A percentile compares a stretch with the other conserved stretches of the same genome.
Conservation (phyloP, 257 asterid species). For the Paraleonurus japonicus region DNA sequence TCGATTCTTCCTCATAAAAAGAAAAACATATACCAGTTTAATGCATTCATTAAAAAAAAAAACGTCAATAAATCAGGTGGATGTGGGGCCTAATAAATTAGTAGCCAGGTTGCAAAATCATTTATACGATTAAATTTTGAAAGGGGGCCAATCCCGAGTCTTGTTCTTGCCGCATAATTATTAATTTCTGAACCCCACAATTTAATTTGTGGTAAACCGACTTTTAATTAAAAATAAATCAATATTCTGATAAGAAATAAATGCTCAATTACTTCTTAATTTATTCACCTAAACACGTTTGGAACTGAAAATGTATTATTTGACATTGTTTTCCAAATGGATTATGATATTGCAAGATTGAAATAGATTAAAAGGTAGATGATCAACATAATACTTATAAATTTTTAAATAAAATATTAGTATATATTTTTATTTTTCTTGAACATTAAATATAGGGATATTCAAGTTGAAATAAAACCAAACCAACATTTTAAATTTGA, state of each 20-base stretch:
- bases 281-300: neutral
- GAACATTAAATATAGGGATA: neutral
- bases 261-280: neutral
- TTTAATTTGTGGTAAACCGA: neutral
- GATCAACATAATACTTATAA: too few species aligned
- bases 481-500: too few species aligned
- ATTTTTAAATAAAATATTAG: too few species aligned
- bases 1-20: neutral
- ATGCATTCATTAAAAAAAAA: too few species aligned
- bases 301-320: neutral
- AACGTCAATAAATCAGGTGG: too few species aligned
- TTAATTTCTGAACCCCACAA: neutral
- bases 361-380: too few species aligned
- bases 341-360: too few species aligned
- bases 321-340: too few species aligned
- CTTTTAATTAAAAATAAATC: neutral
- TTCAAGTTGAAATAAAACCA: neutral
- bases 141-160: neutral
- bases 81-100: neutral
- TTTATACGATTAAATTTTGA: neutral
- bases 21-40: too few species aligned
- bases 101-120: constrained; percentile 23
- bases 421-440: neutral
- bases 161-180: neutral
- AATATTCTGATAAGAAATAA: neutral